Conservation (phyloP, 257 asterid genomes). For the Verbascum thapsus region DNA sequence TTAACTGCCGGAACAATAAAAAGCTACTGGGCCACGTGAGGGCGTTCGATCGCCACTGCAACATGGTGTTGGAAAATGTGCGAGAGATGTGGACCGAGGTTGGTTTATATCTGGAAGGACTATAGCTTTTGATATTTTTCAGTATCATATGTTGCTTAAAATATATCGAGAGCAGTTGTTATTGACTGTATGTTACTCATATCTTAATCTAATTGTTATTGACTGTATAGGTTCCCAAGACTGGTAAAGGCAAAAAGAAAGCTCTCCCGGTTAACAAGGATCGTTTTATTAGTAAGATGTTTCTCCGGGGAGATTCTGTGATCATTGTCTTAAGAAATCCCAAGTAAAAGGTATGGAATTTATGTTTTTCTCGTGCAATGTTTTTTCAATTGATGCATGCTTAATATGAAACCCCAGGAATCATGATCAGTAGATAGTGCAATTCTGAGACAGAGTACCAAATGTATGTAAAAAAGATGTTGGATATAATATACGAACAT, state of each 20-base stretch:
- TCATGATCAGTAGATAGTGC: not conserved
- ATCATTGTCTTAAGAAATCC: constrained; percentile 87
- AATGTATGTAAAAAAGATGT: too few species aligned
- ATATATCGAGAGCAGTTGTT: not conserved
- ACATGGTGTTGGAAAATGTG: constrained; percentile 92
- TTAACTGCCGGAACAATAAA: constrained; percentile 85
- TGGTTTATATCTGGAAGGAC: constrained; percentile 7
- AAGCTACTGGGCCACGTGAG: constrained; percentile 89
- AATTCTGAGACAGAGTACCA: not conserved
- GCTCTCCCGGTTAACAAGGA: constrained; percentile 90
- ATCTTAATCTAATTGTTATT: not conserved
- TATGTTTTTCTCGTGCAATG: not conserved
- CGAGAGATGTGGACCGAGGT: constrained; percentile 98
- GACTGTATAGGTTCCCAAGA: constrained; percentile 66
- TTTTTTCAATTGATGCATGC: not conserved
- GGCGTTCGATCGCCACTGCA: constrained; percentile 91
- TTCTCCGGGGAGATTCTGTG: constrained; percentile 92
- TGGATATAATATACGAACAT: not conserved
- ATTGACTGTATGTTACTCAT: constrained; percentile 12
- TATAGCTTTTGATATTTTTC: not conserved
- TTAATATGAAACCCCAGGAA: not conserved
- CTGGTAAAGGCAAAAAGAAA: constrained; percentile 93
- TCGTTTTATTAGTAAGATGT: constrained; percentile 86
- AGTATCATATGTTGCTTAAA: constrained; percentile 2
- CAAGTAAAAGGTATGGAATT: constrained; percentile 55